A percentile compares a stretch with the other conserved stretches of the same genome.
Evolutionary conservation across 768 basidiomycete species (phyloP).

Genomic region (Chlorophyllum brunneum): DNA sequence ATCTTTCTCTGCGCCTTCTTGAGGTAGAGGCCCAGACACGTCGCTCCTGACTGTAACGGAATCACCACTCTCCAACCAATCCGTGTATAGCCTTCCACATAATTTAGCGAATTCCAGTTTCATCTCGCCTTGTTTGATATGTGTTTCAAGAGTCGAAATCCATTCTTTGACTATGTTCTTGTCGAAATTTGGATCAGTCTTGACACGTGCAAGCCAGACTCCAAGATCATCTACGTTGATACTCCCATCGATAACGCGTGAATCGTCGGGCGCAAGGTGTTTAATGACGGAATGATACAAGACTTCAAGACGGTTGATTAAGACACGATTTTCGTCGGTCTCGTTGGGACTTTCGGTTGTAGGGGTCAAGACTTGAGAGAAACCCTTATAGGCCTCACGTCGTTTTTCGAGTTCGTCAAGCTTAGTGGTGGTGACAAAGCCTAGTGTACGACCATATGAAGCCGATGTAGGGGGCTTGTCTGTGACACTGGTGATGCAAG

Average conservation of each 20-base stretch:
- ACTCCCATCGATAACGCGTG: conserved; percentile 18
- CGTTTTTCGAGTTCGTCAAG: conserved; percentile 41
- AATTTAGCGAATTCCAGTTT: conserved; percentile 38
- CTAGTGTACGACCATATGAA: conserved; percentile 19
- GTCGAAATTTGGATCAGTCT: conserved; percentile 37
- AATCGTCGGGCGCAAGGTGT: background rate
- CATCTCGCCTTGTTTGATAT: conserved; percentile 32
- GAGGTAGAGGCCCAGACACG: conserved; percentile 16
- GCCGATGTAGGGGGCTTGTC: conserved; percentile 10
- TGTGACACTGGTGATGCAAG: background rate
- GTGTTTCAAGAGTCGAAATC: conserved; percentile 34
- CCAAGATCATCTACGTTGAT: conserved; percentile 29
- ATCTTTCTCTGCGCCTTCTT: conserved; percentile 9
- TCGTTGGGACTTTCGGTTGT: conserved; percentile 2
- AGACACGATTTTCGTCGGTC: background rate
- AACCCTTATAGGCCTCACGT: conserved; percentile 28
- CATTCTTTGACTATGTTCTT: conserved; percentile 31
- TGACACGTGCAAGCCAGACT: conserved; percentile 36
- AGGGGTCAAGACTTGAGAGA: conserved; percentile 28
- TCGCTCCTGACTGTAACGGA: conserved; percentile 24
- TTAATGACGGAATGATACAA: conserved; percentile 2
- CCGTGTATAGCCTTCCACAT: conserved; percentile 39
- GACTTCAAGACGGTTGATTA: background rate
- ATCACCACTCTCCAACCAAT: conserved; percentile 42
- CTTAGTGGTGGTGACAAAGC: conserved; percentile 41